phyloP scores from a whole-genome alignment of 768 basidiomycete genomes.

The Chlorophyllum brunneum region DNA sequence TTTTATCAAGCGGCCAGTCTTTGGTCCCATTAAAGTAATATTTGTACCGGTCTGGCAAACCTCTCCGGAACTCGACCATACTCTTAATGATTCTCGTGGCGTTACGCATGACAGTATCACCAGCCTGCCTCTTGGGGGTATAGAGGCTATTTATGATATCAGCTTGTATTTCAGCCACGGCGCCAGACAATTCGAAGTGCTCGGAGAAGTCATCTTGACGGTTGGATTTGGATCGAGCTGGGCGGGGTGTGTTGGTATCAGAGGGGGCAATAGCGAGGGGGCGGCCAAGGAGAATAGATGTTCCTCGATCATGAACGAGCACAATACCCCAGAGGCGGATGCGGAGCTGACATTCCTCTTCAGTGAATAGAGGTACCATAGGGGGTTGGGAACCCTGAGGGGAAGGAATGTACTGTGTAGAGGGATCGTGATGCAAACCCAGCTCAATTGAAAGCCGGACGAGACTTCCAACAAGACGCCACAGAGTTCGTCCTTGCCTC shows the following conservation, averaged over 20 bases:
- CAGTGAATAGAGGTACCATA: slow-evolving; percentile 47
- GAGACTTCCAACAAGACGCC: slow-evolving; percentile 84
- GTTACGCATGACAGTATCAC: slow-evolving; percentile 69
- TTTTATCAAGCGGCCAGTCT: slow-evolving; percentile 68
- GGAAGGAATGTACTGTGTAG: slow-evolving; percentile 45
- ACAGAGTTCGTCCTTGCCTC: slow-evolving; percentile 87
- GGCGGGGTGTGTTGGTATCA: slow-evolving; percentile 80
- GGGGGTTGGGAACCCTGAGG: slow-evolving; percentile 20
- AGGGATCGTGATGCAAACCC: slow-evolving; percentile 84
- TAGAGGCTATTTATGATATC: slow-evolving; percentile 88
- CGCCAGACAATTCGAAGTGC: slow-evolving; percentile 73
- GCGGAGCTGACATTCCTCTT: slow-evolving; percentile 74
- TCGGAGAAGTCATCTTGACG: slow-evolving; percentile 58
- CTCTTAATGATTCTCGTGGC: slow-evolving; percentile 77
- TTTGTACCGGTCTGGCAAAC: slow-evolving; percentile 69
- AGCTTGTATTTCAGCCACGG: slow-evolving; percentile 80
- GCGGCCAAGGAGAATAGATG: slow-evolving; percentile 81
- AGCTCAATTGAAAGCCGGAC: slow-evolving; percentile 81
- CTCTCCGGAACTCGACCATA: slow-evolving; percentile 65
- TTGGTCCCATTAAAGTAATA: slow-evolving; percentile 75
- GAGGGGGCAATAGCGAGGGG: slow-evolving; percentile 79
- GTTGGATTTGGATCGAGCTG: slow-evolving; percentile 38
- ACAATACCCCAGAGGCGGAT: slow-evolving; percentile 85
- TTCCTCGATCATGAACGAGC: slow-evolving; percentile 83
- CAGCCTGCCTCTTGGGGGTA: slow-evolving; percentile 65